Evolutionary conservation across 1,284 basidiomycete species (phyloP).

Genomic region (Phylloporus gajari): DNA sequence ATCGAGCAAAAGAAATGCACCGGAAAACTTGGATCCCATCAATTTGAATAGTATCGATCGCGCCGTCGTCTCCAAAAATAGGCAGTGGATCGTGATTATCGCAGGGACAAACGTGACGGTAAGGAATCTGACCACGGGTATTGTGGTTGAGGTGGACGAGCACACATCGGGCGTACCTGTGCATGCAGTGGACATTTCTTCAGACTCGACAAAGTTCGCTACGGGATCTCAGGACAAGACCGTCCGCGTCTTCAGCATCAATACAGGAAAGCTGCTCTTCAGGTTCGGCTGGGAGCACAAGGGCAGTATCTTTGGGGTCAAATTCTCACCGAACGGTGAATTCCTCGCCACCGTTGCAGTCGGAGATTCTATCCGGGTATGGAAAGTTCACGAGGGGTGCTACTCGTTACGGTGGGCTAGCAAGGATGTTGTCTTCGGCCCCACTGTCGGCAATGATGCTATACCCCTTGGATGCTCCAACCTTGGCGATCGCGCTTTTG

Average conservation of each 20-base stretch:
- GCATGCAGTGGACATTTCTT: neutral
- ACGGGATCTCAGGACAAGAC: neutral
- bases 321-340: neutral
- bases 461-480: constrained; percentile 9
- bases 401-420: neutral
- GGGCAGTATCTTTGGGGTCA: neutral
- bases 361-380: neutral
- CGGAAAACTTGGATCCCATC: neutral
- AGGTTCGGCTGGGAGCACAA: neutral
- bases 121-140: neutral
- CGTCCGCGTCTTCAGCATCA: neutral
- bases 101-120: neutral
- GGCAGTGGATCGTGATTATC: neutral
- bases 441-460: neutral
- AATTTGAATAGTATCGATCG: neutral
- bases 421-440: neutral
- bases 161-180: neutral
- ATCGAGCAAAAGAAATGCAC: neutral
- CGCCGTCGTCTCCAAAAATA: neutral
- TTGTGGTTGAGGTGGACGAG: neutral
- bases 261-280: neutral
- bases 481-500: neutral
- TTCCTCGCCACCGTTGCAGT: neutral
- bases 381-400: neutral
- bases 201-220: neutral